These are phyloP conservation scores for Scenedesmus sp. DNA, from an alignment of 163 green algal genomes.

Conservation along the genomic window DNA sequence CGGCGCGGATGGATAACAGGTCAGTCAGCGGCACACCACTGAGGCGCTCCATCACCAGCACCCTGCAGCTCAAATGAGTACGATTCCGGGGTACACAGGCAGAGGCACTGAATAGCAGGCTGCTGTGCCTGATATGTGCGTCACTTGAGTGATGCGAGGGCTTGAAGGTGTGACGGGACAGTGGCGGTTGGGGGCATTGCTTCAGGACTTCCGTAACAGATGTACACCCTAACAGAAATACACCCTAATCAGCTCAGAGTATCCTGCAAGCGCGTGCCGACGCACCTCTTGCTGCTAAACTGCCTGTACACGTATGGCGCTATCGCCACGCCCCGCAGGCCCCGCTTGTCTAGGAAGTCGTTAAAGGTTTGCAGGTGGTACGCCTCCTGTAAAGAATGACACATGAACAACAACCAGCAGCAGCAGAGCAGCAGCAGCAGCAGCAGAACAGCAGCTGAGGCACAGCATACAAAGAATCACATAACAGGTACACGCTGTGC, in stretches of 20 bases:
- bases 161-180: no score
- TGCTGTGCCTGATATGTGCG: no score
- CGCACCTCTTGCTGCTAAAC: constrained; percentile 80
- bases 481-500: no score
- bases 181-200: no score
- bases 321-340: constrained; percentile 77
- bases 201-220: no score
- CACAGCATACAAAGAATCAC: not conserved
- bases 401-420: not conserved
- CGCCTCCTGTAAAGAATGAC: constrained; percentile 79
- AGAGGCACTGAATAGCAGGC: no score
- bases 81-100: no score
- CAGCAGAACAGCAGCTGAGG: not conserved
- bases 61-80: constrained; percentile 53
- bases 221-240: no score
- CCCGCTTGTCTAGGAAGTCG: constrained; percentile 81
- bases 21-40: constrained; percentile 62
- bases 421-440: not conserved
- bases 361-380: constrained; percentile 89
- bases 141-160: no score
- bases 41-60: constrained; percentile 95
- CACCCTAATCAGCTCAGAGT: not conserved
- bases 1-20: not conserved
- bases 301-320: constrained; percentile 90
- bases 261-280: not conserved